Evolutionary conservation across 176 grass and related monocot genomes (phyloP).

Genomic region (Carex myosuroides): DNA sequence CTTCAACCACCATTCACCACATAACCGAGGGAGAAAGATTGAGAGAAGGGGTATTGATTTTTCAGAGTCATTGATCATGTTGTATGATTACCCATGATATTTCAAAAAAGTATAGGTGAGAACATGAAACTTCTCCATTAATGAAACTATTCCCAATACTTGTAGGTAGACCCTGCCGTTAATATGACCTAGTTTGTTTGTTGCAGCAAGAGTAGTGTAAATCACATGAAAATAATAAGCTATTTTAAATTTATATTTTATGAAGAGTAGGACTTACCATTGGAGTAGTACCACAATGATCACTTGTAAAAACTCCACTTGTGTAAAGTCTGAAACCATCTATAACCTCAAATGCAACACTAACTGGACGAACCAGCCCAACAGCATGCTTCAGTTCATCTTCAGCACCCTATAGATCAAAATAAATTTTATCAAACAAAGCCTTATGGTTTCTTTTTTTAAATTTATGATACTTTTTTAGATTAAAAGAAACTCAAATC

Average conservation of each 20-base stretch:
- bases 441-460: not conserved
- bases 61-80: not conserved
- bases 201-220: not conserved
- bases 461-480: not conserved
- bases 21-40: not conserved
- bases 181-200: not conserved
- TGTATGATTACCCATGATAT: not conserved
- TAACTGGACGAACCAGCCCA: conserved; percentile 89
- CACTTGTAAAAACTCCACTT: conserved; percentile 74
- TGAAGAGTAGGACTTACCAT: conserved; percentile 42
- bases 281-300: conserved; percentile 56
- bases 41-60: not conserved
- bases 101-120: not conserved
- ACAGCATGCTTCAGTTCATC: conserved; percentile 90
- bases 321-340: conserved; percentile 62
- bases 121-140: not conserved
- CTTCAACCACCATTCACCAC: not conserved
- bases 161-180: not conserved
- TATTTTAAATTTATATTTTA: conserved; percentile 1
- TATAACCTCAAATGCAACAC: conserved; percentile 79
- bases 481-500: conserved; percentile 2
- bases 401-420: conserved; percentile 54
- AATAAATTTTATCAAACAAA: conserved; percentile 22
- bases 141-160: not conserved
- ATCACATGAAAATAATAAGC: not conserved